These are phyloP conservation scores for Cercospora sojina DNA, from an alignment of 2,329 filamentous ascomycete species.

Conservation along the genomic window DNA sequence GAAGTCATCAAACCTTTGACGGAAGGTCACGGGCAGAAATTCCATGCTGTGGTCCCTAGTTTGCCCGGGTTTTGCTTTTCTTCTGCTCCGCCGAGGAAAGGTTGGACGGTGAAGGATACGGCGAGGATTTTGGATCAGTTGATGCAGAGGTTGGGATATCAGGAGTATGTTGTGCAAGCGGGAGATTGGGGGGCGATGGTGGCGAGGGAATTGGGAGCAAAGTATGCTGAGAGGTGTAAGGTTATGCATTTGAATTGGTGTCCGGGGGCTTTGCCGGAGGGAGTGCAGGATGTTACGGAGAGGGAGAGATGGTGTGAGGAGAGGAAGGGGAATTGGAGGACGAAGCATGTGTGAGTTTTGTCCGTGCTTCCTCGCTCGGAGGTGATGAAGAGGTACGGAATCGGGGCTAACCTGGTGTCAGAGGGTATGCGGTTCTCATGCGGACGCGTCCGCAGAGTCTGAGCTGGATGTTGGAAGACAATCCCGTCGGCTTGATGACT, in stretches of 20 bases:
- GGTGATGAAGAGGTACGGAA: not conserved
- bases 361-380: not conserved
- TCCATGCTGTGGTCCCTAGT: slow-evolving; percentile 61
- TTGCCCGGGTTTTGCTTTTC: slow-evolving; percentile 57
- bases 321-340: slow-evolving; percentile 40
- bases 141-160: slow-evolving; percentile 45
- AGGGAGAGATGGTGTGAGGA: slow-evolving; percentile 39
- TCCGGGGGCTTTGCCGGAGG: slow-evolving; percentile 40
- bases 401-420: slow-evolving; percentile 9
- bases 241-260: slow-evolving; percentile 46
- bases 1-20: slow-evolving; percentile 42
- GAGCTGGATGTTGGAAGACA: slow-evolving; percentile 45
- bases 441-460: slow-evolving; percentile 47
- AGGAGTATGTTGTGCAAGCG: slow-evolving; percentile 41
- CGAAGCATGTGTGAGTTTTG: slow-evolving; percentile 33
- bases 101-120: slow-evolving; percentile 42
- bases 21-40: slow-evolving; percentile 32
- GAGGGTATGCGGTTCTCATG: slow-evolving; percentile 47
- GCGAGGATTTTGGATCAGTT: slow-evolving; percentile 42
- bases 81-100: slow-evolving; percentile 31
- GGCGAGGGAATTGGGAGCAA: slow-evolving; percentile 41
- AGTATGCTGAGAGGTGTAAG: slow-evolving; percentile 40
- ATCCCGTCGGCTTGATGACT: slow-evolving; percentile 46
- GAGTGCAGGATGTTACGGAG: slow-evolving; percentile 32
- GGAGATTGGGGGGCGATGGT: slow-evolving; percentile 47